Conservation (phyloP, 164 flowering plant species). For the Warburgia ugandensis region DNA sequence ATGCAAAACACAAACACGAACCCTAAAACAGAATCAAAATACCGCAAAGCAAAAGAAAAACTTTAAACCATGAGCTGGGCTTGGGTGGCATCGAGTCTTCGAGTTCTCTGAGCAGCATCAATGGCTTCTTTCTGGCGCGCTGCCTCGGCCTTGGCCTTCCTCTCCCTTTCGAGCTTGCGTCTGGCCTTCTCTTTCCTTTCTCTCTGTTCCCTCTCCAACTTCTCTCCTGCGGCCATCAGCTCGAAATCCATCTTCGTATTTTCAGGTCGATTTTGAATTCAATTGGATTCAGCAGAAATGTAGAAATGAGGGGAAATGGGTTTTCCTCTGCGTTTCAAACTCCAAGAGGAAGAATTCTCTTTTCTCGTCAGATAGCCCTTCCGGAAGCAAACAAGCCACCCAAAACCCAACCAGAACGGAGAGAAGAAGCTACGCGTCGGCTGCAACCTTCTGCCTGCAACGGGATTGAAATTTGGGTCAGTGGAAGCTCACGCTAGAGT, state of each 20-base stretch:
- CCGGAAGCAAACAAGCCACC: too few relatives aligned
- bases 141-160: constrained; percentile 63
- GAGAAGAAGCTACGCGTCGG: too few relatives aligned
- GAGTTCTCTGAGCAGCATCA: constrained; percentile 60
- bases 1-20: background rate
- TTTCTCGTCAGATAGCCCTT: too few relatives aligned
- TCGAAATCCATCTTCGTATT: constrained; percentile 99
- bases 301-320: too few relatives aligned
- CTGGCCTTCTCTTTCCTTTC: constrained; percentile 79
- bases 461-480: too few relatives aligned
- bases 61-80: constrained; percentile 61
- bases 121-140: constrained; percentile 67
- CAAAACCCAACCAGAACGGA: too few relatives aligned
- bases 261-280: too few relatives aligned
- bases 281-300: too few relatives aligned
- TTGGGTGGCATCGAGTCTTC: constrained; percentile 69
- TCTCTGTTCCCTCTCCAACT: constrained; percentile 81
- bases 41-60: background rate
- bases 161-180: constrained; percentile 51
- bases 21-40: background rate
- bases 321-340: too few relatives aligned
- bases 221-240: constrained; percentile 83
- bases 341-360: too few relatives aligned
- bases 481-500: too few relatives aligned
- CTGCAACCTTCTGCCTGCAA: too few relatives aligned